Percentiles rank a stretch among this genome's conserved stretches.
These are phyloP conservation scores for Aspergillus floridensis DNA, from an alignment of 2,329 filamentous ascomycete species.

Conservation along the genomic window DNA sequence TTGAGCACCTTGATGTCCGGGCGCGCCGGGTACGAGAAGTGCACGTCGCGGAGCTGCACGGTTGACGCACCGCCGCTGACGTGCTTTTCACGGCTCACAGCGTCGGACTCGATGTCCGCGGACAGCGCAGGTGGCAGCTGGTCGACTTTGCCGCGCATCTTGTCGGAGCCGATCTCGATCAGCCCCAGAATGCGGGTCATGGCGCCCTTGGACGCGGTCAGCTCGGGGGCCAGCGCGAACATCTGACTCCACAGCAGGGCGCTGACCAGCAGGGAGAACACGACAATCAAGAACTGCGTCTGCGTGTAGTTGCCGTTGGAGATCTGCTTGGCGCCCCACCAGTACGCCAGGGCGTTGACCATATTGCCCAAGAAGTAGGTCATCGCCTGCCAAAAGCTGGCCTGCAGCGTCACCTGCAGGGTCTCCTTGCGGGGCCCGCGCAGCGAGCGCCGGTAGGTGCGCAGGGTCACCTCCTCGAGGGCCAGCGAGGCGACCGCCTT, in stretches of 20 bases:
- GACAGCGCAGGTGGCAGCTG: not conserved
- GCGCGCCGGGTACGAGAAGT: slow-evolving; percentile 65
- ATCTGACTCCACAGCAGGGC: slow-evolving; percentile 72
- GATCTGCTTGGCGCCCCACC: slow-evolving; percentile 73
- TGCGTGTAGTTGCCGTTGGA: slow-evolving; percentile 63
- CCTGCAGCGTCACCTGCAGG: slow-evolving; percentile 45
- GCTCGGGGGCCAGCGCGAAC: slow-evolving; percentile 70
- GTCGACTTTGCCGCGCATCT: slow-evolving; percentile 16
- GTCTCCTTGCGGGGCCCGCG: slow-evolving; percentile 48
- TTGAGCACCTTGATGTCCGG: slow-evolving; percentile 58
- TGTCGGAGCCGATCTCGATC: slow-evolving; percentile 28
- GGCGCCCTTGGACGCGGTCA: slow-evolving; percentile 58
- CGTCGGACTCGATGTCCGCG: slow-evolving; percentile 15
- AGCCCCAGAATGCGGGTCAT: slow-evolving; percentile 56
- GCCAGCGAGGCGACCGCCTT: slow-evolving; percentile 52
- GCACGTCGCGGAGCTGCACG: slow-evolving; percentile 58
- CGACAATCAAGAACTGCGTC: slow-evolving; percentile 69
- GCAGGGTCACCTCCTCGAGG: slow-evolving; percentile 49
- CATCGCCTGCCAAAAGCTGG: slow-evolving; percentile 45
- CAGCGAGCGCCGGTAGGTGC: slow-evolving; percentile 46
- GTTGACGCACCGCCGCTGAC: not conserved
- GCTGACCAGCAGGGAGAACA: slow-evolving; percentile 67
- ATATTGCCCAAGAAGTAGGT: slow-evolving; percentile 55
- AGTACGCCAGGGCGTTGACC: slow-evolving; percentile 73
- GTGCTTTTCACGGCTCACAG: slow-evolving; percentile 13